Conservation (phyloP, 2,329 filamentous ascomycete species). For the Claviceps fusiformis region DNA sequence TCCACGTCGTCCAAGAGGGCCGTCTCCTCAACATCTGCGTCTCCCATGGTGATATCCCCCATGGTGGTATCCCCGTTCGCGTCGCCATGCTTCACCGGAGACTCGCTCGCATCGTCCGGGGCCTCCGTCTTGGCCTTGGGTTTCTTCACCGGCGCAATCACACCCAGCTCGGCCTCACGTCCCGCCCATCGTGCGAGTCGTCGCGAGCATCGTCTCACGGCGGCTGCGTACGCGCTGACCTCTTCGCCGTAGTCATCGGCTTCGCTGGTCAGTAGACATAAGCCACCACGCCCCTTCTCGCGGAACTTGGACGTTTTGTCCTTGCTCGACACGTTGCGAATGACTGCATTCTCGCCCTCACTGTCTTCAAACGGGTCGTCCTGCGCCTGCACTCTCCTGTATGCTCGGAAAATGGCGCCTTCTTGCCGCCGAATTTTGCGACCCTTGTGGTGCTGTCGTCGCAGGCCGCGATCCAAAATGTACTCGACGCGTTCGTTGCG, state of each 20-base stretch:
- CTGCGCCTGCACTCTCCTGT: conserved; percentile 46
- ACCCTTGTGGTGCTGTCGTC: conserved; percentile 49
- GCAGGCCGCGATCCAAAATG: conserved; percentile 62
- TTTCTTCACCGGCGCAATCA: conserved; percentile 33
- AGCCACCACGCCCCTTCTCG: conserved; percentile 47
- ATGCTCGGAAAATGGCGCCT: conserved; percentile 53
- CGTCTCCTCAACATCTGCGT: conserved; percentile 37
- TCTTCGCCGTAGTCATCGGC: conserved; percentile 68
- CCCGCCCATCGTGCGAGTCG: conserved; percentile 58
- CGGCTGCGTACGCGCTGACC: conserved; percentile 49
- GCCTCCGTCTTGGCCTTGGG: conserved; percentile 14
- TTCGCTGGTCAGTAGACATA: conserved; percentile 48
- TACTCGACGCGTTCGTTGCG: conserved; percentile 69
- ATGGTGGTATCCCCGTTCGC: conserved; percentile 30
- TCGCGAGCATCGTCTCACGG: conserved; percentile 48
- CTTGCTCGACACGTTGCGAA: conserved; percentile 17
- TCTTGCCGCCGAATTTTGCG: conserved; percentile 49
- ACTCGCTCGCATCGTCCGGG: conserved; percentile 3
- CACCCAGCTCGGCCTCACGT: conserved; percentile 28
- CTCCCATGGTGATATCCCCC: conserved; percentile 38
- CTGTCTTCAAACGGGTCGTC: conserved; percentile 46
- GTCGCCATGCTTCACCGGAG: conserved; percentile 17
- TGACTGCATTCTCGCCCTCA: conserved; percentile 39
- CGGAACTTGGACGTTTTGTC: conserved; percentile 28
- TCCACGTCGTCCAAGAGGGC: conserved; percentile 27